Percentiles rank a stretch among this genome's conserved stretches.
phyloP scores from a whole-genome alignment of 441 rosid genomes.

The Erodium chrysanthum region DNA sequence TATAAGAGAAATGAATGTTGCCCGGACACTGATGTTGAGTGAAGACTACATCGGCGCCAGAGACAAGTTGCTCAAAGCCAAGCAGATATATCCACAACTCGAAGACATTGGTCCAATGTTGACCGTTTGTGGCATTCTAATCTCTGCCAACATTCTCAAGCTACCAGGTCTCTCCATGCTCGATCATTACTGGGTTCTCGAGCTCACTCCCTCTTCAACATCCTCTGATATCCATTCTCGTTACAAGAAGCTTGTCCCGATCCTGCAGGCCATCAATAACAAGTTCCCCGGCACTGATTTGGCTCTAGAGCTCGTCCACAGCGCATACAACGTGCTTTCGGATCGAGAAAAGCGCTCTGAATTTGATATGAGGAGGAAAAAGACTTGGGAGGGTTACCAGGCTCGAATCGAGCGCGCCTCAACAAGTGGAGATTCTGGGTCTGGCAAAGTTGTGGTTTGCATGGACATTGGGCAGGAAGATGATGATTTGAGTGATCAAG shows the following conservation, averaged over 20 bases:
- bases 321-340: not conserved
- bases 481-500: not conserved
- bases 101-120: constrained; percentile 11
- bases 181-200: constrained; percentile 2
- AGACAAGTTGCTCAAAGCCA: constrained; percentile 11
- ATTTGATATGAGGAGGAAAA: not conserved
- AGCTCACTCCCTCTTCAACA: constrained; percentile 8
- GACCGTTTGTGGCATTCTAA: constrained; percentile 6
- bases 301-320: constrained; percentile 8
- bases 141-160: constrained; percentile 1
- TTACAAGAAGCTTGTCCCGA: constrained; percentile 6
- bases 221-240: not conserved
- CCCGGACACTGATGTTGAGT: constrained; percentile 6
- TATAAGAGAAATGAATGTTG: constrained; percentile 5
- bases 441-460: too few relatives aligned
- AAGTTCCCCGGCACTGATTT: constrained; percentile 12
- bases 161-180: not conserved
- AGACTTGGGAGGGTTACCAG: not conserved
- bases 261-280: constrained; percentile 6
- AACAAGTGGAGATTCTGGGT: too few relatives aligned
- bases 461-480: too few relatives aligned
- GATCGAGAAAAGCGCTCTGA: constrained; percentile 9
- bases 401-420: too few relatives aligned
- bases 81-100: constrained; percentile 9
- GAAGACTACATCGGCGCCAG: constrained; percentile 11